These are phyloP conservation scores for Groenewaldozyma sp. DNA, from an alignment of 1,139 yeast genomes.

Conservation along the genomic window DNA sequence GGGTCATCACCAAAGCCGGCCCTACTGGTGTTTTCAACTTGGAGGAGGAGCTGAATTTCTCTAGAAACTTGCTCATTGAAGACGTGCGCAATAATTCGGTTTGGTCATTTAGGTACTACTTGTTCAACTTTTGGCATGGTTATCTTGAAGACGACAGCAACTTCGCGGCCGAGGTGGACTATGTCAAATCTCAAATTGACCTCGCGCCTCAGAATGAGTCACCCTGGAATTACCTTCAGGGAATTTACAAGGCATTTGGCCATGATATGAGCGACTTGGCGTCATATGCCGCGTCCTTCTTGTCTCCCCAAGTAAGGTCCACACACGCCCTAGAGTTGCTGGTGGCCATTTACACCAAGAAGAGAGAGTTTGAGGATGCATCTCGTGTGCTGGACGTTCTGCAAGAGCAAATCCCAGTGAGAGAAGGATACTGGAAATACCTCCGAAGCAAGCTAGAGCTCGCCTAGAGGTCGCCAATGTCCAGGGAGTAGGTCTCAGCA, in stretches of 20 bases:
- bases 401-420: slow-evolving; percentile 54
- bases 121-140: slow-evolving; percentile 23
- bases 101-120: slow-evolving; percentile 79
- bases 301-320: slow-evolving; percentile 37
- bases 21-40: slow-evolving; percentile 3
- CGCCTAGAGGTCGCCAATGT: neutral
- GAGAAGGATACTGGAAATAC: slow-evolving; percentile 57
- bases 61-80: slow-evolving; percentile 38
- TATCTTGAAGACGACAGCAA: slow-evolving; percentile 12
- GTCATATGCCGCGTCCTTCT: slow-evolving; percentile 37
- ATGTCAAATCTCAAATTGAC: slow-evolving; percentile 38
- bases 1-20: slow-evolving; percentile 54
- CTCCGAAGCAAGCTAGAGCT: neutral
- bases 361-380: slow-evolving; percentile 31
- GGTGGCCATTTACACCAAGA: slow-evolving; percentile 39
- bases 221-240: slow-evolving; percentile 77
- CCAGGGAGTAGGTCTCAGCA: slow-evolving; percentile 11
- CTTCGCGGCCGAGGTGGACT: slow-evolving; percentile 39
- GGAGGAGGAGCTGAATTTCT: slow-evolving; percentile 44
- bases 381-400: slow-evolving; percentile 40
- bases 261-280: slow-evolving; percentile 32
- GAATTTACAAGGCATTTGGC: slow-evolving; percentile 39
- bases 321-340: slow-evolving; percentile 60
- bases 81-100: slow-evolving; percentile 90
- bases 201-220: slow-evolving; percentile 75